Base-by-base conservation (phyloP, 2,329 filamentous ascomycete species). In the Aphanocladium album region DNA sequence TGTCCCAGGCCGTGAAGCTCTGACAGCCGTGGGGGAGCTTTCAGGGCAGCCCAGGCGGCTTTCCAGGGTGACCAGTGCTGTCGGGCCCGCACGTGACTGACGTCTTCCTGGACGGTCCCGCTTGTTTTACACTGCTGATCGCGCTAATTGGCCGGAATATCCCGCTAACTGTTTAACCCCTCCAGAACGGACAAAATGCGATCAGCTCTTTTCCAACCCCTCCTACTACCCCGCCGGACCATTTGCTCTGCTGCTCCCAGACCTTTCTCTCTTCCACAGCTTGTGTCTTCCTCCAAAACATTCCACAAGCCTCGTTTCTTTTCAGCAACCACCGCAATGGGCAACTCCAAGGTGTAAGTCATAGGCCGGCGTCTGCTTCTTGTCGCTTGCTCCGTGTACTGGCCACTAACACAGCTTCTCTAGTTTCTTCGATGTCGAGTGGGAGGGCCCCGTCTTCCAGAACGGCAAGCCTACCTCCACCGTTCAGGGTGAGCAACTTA, bases 341-440 rank as follows among this genome's bases (percentile, higher is more conserved):
- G 68, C 64, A 79, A 81, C 73, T 78, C 85, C 76, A 86, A 88
- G 76, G 86, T 86, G 80, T 91, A 82, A 80, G 86, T 83, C 51
- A 3, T 9, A 37, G 2, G 21, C 46, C n/a, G 21, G 21, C 19
- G 21, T 21, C 27, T 21, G 16, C 9, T 27, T 21, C 21, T 27
- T 19, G 7, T n/a, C 37, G 16, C 4, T 23, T 19, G 49, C 27
- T 47, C 14, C 9, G 33, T 30, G 27, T 2, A 6, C 21, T 30
- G 16, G 7, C 12, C 21, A 53, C 69, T 73, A 51, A 72, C 62
- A 64, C 61, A 21, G 61, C 49, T 43, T 53, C 46, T 56, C 62
- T 63, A 86, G 83, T 71, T 90, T 79, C 81, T 92, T 93, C 80
- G 88, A 93, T 65, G 72, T 89, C 64, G 74, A 81, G 73, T 91